Base-by-base conservation (phyloP, 371 early-diverging fungal species). In the Syncephalastrum racemosum region DNA sequence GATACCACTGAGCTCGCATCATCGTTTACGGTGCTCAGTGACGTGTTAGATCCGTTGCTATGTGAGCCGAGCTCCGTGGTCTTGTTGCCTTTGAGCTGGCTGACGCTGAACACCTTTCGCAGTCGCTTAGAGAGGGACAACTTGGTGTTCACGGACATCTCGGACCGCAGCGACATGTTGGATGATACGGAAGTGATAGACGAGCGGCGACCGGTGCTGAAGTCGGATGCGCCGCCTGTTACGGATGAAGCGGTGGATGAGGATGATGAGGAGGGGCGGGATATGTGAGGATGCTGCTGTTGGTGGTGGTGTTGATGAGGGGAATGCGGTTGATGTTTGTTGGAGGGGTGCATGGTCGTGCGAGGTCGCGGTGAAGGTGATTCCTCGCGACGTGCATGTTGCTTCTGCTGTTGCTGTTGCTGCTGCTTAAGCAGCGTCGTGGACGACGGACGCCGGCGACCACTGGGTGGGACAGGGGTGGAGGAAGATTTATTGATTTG, bases 31-130 rank as follows among this genome's bases (percentile, higher is more conserved):
- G 40, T 56, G 27, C 14, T 36, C 18, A 27, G 23, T 16, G 65
- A 58, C 10, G 50, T 53, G 5, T 46, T 31, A 14, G 61, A 54
- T n/a, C 23, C 24, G 18, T 60, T 51, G 31, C 23, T 51, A 27
- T n/a, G 31, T 13, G 10, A 31, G 24, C 43, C n/a, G 44, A 39
- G 19, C 16, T 5, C 46, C 40, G 52, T 43, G 7, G 39, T 31
- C 39, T 50, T 39, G 46, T 7, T 64, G 46, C 23, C 53, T 44
- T 8, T 51, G 41, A 70, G 47, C 20, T 64, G 69, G 27, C 59
- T 66, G 66, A 76, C 71, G 39, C 74, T 77, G 40, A 77, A 77
- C 2, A 77, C 77, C 27, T 70, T 66, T 3, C 74, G 70, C 7
- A 77, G 60, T 23, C 66, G 62, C 56, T 73, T 71, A 5, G 72